Conservation (phyloP, 1,139 yeast genomes). For the Yarrowia galli region DNA sequence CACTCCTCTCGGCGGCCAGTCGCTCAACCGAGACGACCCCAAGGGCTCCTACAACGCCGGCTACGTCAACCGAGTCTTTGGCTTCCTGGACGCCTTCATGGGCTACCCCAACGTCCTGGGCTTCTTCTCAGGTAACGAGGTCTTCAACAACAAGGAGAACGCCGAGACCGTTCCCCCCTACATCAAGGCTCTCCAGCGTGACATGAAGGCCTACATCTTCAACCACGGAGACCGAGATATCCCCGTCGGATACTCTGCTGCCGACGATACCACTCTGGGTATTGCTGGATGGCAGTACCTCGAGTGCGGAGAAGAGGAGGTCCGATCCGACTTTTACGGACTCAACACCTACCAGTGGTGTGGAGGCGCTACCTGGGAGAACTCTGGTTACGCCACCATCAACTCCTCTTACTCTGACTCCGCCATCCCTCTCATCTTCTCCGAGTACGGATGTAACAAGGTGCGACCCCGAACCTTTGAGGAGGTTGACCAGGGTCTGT, state of each 20-base stretch:
- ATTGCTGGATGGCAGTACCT: constrained; percentile 79
- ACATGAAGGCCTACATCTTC: constrained; percentile 74
- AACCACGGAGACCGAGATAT: constrained; percentile 66
- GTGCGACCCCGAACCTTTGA: constrained; percentile 80
- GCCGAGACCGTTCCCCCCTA: constrained; percentile 60
- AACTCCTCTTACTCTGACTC: constrained; percentile 70
- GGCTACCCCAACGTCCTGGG: constrained; percentile 88
- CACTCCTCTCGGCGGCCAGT: constrained; percentile 79
- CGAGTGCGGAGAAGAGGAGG: constrained; percentile 70
- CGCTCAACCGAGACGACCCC: constrained; percentile 86
- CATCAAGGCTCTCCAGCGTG: constrained; percentile 79
- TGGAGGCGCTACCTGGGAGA: constrained; percentile 66
- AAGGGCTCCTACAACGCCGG: constrained; percentile 76
- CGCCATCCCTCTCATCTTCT: constrained; percentile 80
- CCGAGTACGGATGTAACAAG: constrained; percentile 94
- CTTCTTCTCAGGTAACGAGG: constrained; percentile 94
- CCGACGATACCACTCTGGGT: constrained; percentile 83
- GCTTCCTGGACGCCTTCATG: constrained; percentile 81
- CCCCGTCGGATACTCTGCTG: constrained; percentile 97
- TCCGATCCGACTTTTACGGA: constrained; percentile 89
- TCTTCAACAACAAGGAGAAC: constrained; percentile 79
- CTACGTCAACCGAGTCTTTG: constrained; percentile 78
- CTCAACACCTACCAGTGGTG: constrained; percentile 98
- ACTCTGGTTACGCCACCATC: constrained; percentile 76
- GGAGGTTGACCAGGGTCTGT: constrained; percentile 64